Base-by-base conservation (phyloP, 176 grass and related monocot species). In the Lolium rigidum region DNA sequence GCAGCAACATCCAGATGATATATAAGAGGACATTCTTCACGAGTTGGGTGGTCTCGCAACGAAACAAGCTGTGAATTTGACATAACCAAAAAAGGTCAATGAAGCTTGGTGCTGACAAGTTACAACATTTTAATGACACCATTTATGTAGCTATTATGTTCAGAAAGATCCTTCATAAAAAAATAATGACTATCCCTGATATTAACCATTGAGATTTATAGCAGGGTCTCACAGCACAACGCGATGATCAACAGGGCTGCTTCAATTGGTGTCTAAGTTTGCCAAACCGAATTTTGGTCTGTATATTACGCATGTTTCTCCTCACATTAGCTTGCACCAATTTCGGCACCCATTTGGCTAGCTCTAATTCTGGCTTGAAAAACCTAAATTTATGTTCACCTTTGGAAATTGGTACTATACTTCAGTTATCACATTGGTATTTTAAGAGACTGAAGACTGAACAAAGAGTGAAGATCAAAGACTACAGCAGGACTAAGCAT, bases 1-100 rank as follows among this genome's bases (percentile, higher is more conserved):
- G 96, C 96, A 87, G 93, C 96, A 81, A 98, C 96, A 95, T 98
- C 96, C 54, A 98, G 88, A 94, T 98, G 96, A 92, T 98, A 98
- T 89, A 98, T 98, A 81, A 98, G 91, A 69, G 96, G 96, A 14
- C 79, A 82, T 83, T 98, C 93, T 90, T 98, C 96, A 78, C 88
- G 71, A 81, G 69, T 89, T 84, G 96, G 96, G 82, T 95, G 88
- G 81, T 98, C 93, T 67, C 84, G 90, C 84, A 98, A 94, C n/a
- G 82, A 91, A 63, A 91, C 63, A 87, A 98, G 96, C 93, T 98
- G 88, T 89, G 72, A 88, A 74, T 90, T 85, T 17, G 41, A 89
- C 43, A 81, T 38, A 85, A 79, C 6, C 6, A 76, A 63, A 22
- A 74, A 77, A 88, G 47, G 31, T 64, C 67, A 91, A 61, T 78